Evolutionary conservation across 495 filamentous ascomycete species (phyloP), one percentile per base, ranked within the genome.

Genomic region (Penicillium maclennaniae): DNA sequence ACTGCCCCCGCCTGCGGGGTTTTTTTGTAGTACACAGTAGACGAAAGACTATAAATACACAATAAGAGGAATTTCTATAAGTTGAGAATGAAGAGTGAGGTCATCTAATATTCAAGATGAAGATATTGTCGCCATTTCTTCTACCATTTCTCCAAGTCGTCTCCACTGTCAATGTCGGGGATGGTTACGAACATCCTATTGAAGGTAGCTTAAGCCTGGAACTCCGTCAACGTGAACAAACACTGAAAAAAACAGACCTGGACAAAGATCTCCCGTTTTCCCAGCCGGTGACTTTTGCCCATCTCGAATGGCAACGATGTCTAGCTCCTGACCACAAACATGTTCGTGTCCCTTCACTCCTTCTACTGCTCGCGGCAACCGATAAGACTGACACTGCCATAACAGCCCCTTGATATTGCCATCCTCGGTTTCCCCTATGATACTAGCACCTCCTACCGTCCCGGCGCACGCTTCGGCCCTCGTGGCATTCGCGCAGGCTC

Each of bases 401-500:
- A 1, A 34, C 8, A 34, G 31, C 31, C 31, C 10, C 31, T 34
- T 12, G 31, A 34, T 14, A 34, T 34, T 12, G 31, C 31, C 31
- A 14, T 34, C 8, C 31, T 34, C 31, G 31, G 31, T 1, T 34
- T 34, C 31, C 31, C 31, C 1, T 34, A 34, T 14, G 31, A 34
- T 4, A 68, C 76, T 7, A 77, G 77, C 26, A 81, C 80, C 10
- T 79, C 77, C 16, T 85, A 85, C 65, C 76, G 85, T 26, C 86
- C 86, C 5, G 86, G 86, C 21, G 31, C 31, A 12, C 78, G 86
- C 12, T 89, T 87, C 54, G 86, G 86, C 1, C 86, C 86, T 5
- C 78, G 72, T 19, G 83, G 80, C 15, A 88, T 89, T 54, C 77
- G 86, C 52, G 76, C 85, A 63, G 84, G 83, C 64, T 81, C 77